Conservation (phyloP, 2,329 filamentous ascomycete species). For the Apiospora aurea region DNA sequence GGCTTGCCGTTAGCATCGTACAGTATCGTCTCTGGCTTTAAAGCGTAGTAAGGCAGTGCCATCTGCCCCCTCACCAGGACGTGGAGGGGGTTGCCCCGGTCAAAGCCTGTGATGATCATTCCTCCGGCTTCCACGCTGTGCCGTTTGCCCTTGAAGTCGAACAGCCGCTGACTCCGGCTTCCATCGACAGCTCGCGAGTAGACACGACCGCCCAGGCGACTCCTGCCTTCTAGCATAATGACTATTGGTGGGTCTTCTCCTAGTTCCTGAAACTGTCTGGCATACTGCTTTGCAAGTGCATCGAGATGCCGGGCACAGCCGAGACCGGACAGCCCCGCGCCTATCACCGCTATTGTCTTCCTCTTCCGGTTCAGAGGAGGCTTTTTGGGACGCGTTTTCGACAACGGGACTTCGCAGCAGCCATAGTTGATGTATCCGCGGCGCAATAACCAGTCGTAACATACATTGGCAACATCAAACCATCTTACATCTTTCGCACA, state of each 20-base stretch:
- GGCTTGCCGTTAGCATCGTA: constrained; percentile 84
- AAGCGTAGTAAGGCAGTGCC: constrained; percentile 81
- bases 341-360: constrained; percentile 84
- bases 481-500: constrained; percentile 88
- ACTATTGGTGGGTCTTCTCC: constrained; percentile 77
- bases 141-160: constrained; percentile 61
- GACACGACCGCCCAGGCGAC: constrained; percentile 87
- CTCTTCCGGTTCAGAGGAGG: constrained; percentile 56
- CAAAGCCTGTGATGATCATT: constrained; percentile 97
- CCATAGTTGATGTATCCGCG: constrained; percentile 97
- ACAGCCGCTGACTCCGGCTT: constrained; percentile 60
- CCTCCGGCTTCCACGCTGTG: constrained; percentile 96
- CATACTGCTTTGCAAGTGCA: constrained; percentile 82
- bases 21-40: constrained; percentile 83
- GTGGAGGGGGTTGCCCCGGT: constrained; percentile 92
- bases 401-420: constrained; percentile 75
- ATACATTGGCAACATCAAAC: constrained; percentile 87
- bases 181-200: constrained; percentile 79
- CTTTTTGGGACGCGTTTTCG: constrained; percentile 48
- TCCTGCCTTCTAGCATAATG: constrained; percentile 84
- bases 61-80: constrained; percentile 90
- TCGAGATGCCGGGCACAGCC: constrained; percentile 92
- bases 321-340: constrained; percentile 92
- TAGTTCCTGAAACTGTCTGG: constrained; percentile 67
- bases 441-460: constrained; percentile 90